Base-by-base conservation (phyloP, 768 basidiomycete genomes). In the Mycena alexandri region DNA sequence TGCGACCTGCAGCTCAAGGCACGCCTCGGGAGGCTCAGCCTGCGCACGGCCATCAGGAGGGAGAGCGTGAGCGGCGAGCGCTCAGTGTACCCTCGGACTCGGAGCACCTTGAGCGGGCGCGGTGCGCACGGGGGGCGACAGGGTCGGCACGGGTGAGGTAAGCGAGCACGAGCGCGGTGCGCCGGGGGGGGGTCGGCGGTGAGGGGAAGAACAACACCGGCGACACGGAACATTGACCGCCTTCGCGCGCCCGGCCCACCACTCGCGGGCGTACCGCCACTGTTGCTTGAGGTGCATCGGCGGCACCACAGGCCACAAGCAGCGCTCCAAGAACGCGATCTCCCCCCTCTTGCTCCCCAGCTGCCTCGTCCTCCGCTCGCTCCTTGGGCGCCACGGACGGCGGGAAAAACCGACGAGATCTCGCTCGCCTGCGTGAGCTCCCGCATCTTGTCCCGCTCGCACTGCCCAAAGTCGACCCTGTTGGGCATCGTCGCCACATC, bases 21-120 rank as follows among this genome's bases (percentile, higher is more conserved):
- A 98, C 9, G 96, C 97, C 76, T 96, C 94, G 96, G 94, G 10
- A 98, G 85, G 54, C 83, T 79, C 41, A 92, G 79, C 21, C 82
- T 80, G 62, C 86, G 87, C 58, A 90, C 80, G 25, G 87, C 88
- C 96, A 99, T 98, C 68, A 98, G 82, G 56, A 97, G 87, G 69
- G 89, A 89, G 59, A 98, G 83, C 22, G 95, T 95, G 58, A 95
- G 89, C 8, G 96, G 89, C 25, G 92, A 93, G 12, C 93, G 92
- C 78, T 98, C 96, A 22, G 97, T 98, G 81, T 97, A 95, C 54
- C 94, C 95, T 96, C 95, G 19, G 90, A 86, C 19, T 90, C 92
- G 78, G 68, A 96, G 85, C 61, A 96, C 81, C 75, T 94, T 93
- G 61, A 90, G 81, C 7, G 92, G 92, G 34, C 85, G 83, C 33